Conservation (phyloP, 129 eudicot genomes). For the Glebionis coronaria region DNA sequence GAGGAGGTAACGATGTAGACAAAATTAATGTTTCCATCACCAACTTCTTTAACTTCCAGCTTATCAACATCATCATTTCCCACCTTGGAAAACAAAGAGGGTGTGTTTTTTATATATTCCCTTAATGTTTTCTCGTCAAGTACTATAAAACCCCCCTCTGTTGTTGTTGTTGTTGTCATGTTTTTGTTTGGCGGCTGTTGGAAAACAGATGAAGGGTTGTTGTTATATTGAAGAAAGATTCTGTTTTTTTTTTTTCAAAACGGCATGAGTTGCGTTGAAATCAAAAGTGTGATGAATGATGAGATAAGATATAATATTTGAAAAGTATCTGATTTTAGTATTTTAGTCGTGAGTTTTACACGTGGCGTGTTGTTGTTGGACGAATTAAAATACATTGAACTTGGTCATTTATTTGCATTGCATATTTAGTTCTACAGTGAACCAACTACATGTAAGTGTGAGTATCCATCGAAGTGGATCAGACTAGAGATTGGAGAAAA, state of each 20-base stretch:
- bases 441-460: no score
- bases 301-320: not conserved
- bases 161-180: constrained; percentile 53
- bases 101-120: constrained; percentile 79
- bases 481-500: no score
- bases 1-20: constrained; percentile 66
- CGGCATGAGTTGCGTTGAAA: constrained; percentile 27
- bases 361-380: not conserved
- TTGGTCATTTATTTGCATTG: constrained; percentile 2
- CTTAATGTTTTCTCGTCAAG: constrained; percentile 64
- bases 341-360: not conserved
- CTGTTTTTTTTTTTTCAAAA: not conserved
- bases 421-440: no score
- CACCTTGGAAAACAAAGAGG: constrained; percentile 58
- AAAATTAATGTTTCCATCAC: constrained; percentile 95
- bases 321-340: not conserved
- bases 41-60: constrained; percentile 71
- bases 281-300: not conserved
- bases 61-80: constrained; percentile 53
- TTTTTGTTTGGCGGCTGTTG: not conserved
- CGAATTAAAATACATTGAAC: constrained; percentile 11
- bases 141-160: constrained; percentile 51
- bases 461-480: no score
- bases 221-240: not conserved
- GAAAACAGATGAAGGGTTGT: not conserved